phyloP scores from a whole-genome alignment of 78 protist genomes.

The Dictyostelium purpureum region DNA sequence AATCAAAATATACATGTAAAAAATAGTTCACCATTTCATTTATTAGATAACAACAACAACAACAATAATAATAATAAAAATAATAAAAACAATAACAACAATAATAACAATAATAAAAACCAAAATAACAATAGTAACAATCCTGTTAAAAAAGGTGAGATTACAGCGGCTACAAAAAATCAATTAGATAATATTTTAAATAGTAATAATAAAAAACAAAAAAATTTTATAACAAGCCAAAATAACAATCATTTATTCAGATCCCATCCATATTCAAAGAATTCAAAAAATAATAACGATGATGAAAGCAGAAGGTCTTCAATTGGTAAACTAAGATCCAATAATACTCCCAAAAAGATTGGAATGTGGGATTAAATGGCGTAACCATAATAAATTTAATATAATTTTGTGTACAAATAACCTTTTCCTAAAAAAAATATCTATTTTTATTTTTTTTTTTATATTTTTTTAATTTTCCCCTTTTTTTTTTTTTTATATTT shows the following conservation, averaged over 20 bases:
- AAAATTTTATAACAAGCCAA: neutral
- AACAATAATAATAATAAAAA: neutral
- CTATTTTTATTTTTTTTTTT: no score
- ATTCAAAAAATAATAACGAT: neutral
- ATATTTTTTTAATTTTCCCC: no score
- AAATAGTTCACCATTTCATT: slow-evolving; percentile 25
- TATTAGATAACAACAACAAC: neutral
- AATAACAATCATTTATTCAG: neutral
- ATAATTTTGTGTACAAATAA: neutral
- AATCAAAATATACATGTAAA: neutral
- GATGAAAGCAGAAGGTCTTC: neutral
- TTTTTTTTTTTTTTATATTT: no score
- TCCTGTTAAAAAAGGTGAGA: neutral
- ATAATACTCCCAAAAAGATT: neutral
- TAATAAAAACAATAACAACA: neutral
- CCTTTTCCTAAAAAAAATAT: no score
- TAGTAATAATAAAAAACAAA: neutral
- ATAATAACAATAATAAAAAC: neutral
- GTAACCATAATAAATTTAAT: neutral
- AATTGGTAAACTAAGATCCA: neutral
- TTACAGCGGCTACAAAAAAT: neutral
- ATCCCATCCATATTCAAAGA: slow-evolving; percentile 17
- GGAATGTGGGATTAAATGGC: slow-evolving; percentile 17
- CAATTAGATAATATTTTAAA: slow-evolving; percentile 5
- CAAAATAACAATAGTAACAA: neutral